These are phyloP conservation scores for Ceratobasidium sp. DNA, from an alignment of 1,284 basidiomycete genomes.

Conservation along the genomic window DNA sequence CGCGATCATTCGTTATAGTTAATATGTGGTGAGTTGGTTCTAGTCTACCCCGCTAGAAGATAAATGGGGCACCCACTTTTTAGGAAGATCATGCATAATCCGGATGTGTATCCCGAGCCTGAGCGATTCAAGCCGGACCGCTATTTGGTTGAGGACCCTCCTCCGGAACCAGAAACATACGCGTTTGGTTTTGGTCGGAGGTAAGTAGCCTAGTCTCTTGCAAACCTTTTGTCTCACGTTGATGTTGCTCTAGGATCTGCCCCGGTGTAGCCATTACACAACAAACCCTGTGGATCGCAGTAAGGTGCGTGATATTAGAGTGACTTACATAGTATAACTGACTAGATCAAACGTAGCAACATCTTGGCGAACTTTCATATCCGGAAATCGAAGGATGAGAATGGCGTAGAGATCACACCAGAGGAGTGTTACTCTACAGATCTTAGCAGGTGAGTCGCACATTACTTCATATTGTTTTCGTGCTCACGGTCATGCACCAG, in stretches of 20 bases:
- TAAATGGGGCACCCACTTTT: background rate
- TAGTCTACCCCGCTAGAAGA: background rate
- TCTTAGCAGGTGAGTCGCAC: background rate
- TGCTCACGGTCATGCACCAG: background rate
- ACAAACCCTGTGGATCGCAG: background rate
- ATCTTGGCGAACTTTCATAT: constrained; percentile 7
- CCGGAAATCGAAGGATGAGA: constrained; percentile 8
- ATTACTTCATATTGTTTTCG: background rate
- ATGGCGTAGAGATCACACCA: constrained; percentile 20
- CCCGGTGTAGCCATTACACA: background rate
- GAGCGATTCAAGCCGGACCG: constrained; percentile 89
- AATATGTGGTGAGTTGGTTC: constrained; percentile 21
- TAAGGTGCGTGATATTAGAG: background rate
- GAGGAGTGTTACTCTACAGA: constrained; percentile 17
- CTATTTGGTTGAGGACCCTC: constrained; percentile 71
- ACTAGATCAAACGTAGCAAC: background rate
- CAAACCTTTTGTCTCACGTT: background rate
- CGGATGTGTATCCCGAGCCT: constrained; percentile 87
- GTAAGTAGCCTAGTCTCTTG: background rate
- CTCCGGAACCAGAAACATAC: constrained; percentile 13
- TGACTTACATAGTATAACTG: background rate
- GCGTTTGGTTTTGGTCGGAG: constrained; percentile 22
- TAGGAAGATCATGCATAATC: constrained; percentile 77
- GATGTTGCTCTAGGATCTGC: background rate
- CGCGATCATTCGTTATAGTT: constrained; percentile 17